Evolutionary conservation across 1,284 basidiomycete species (phyloP).

Genomic region (Ceratobasidium sp.): DNA sequence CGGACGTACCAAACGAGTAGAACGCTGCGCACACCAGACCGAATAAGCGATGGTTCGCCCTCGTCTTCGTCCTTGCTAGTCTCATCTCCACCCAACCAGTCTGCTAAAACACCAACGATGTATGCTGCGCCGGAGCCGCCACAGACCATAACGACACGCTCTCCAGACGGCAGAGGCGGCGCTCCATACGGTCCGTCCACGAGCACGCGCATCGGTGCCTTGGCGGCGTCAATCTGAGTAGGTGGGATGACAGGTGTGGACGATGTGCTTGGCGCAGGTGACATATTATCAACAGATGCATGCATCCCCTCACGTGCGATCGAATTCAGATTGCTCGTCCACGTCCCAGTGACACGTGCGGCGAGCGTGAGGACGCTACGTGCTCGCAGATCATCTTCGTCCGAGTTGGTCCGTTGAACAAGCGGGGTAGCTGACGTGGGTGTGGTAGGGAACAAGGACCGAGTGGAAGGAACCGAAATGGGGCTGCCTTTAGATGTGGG

Average conservation of each 20-base stretch:
- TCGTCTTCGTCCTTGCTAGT: constrained; percentile 33
- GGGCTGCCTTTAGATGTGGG: constrained; percentile 39
- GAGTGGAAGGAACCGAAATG: constrained; percentile 53
- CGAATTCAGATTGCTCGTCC: constrained; percentile 72
- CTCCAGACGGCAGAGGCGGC: constrained; percentile 66
- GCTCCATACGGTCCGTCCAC: constrained; percentile 80
- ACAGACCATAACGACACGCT: constrained; percentile 70
- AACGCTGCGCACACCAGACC: constrained; percentile 14
- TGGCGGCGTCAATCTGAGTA: constrained; percentile 28
- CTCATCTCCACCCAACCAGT: constrained; percentile 53
- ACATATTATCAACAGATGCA: neutral
- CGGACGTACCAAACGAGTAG: constrained; percentile 40
- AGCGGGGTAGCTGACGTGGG: constrained; percentile 50
- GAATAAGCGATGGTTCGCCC: neutral
- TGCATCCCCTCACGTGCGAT: constrained; percentile 60
- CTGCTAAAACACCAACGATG: constrained; percentile 74
- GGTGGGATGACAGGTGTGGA: neutral
- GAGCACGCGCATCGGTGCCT: constrained; percentile 65
- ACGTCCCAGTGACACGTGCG: constrained; percentile 73
- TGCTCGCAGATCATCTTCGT: constrained; percentile 18
- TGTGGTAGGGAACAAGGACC: constrained; percentile 30
- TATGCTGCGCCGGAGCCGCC: constrained; percentile 79
- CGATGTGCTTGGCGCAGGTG: neutral
- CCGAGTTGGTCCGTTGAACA: constrained; percentile 1
- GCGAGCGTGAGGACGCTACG: constrained; percentile 66